phyloP scores from a whole-genome alignment of 2,329 filamentous ascomycete species.

The Monosporascus sp. region DNA sequence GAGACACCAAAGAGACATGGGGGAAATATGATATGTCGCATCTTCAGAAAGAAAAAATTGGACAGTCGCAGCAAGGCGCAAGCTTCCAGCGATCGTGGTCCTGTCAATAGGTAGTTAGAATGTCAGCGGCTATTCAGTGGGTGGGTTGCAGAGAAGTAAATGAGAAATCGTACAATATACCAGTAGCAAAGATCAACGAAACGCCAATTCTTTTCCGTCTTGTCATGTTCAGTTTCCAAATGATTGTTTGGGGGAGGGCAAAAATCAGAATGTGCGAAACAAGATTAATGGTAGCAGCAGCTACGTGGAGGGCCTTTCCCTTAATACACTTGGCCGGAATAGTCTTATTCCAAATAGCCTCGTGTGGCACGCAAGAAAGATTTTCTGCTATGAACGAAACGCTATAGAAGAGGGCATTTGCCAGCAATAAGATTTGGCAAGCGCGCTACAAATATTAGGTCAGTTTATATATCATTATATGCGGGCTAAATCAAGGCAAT shows the following conservation, averaged over 20 bases:
- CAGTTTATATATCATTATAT: too few relatives aligned
- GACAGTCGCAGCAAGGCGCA: background rate
- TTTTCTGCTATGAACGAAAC: background rate
- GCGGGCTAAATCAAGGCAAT: too few relatives aligned
- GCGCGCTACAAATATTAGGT: too few relatives aligned
- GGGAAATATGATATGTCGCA: background rate
- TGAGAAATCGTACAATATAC: background rate
- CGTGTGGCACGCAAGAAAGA: background rate
- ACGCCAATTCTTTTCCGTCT: conserved; percentile 9
- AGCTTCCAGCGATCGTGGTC: background rate
- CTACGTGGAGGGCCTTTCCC: background rate
- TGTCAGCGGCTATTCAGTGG: background rate
- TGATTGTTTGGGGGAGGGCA: conserved; percentile 7
- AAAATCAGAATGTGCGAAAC: conserved; percentile 6
- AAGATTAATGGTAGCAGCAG: conserved; percentile 5
- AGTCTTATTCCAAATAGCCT: background rate
- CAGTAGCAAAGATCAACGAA: background rate
- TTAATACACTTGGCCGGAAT: background rate
- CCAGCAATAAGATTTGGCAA: background rate
- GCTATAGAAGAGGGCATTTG: background rate
- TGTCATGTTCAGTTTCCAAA: conserved; percentile 12
- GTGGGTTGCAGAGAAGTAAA: background rate
- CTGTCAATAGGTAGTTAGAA: background rate
- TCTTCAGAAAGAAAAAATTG: background rate
- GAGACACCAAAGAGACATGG: background rate